Evolutionary conservation across 306 rosid genomes (phyloP), one percentile per base, ranked within the genome.

Genomic region (Malus fusca): DNA sequence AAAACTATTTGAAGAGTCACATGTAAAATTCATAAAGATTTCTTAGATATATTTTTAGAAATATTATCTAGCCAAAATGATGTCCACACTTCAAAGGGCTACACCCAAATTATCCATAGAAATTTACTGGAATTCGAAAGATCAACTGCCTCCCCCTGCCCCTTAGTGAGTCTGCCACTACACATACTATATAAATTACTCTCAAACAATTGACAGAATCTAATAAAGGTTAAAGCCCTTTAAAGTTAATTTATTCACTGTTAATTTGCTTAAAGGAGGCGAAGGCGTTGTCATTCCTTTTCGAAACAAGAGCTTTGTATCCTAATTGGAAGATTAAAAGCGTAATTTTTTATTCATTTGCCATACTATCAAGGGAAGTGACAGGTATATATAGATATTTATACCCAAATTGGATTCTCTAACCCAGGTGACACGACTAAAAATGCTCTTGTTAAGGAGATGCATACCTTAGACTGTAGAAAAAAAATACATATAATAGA

Each of bases 271-370:
- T 35, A 23, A 73, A 40, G 25, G 18, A 59, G 21, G 21, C 14
- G 11, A 59, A 15, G 59, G 59, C 55, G 6, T 42, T 60, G 59
- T 43, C 43, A 73, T 60, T 40, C 69, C 26, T 43, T 60, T 73
- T 72, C 5, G 25, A n/a, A 43, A 43, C 69, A 73, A 3, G 11
- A 11, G 17, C 69, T 73, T 73, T 73, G 28, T 73, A 31, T 51
- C 56, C 28, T 72, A 26, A 59, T 59, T 35, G 68, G 68, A 59
- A 73, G 28, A 61, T 73, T 73, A 73, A 18, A 73, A 60, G 67
- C 9, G 19, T 21, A 37, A 8, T 22, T 56, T 22, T 56, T 35
- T 37, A 58, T 72, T 72, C 66, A 37, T 40, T 59, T 61, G 66
- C 42, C 62, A n/a, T 11, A 25, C 8, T 6, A 18, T 42, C 17